phyloP scores from a whole-genome alignment of 169 alveolate genomes.

The Plasmodium knowlesi region DNA sequence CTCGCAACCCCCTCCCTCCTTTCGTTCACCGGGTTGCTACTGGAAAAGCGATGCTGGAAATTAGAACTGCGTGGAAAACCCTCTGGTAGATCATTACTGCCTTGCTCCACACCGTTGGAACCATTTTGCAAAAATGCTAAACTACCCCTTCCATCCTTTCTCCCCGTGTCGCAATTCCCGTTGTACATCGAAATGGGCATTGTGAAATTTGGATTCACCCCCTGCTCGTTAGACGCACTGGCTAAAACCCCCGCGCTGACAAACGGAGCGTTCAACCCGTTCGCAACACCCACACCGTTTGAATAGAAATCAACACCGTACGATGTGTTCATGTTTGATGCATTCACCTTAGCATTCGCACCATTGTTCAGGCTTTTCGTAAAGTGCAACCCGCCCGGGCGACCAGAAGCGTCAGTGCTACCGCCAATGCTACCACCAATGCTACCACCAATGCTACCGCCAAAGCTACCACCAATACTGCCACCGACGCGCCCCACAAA shows the following conservation, averaged over 20 bases:
- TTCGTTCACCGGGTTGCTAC: neutral
- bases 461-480: no score
- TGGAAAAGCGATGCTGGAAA: neutral
- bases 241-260: neutral
- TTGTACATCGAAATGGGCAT: neutral
- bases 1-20: neutral
- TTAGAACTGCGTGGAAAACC: neutral
- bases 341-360: neutral
- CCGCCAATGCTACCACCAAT: neutral
- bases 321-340: neutral
- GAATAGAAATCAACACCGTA: neutral
- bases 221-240: neutral
- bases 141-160: neutral
- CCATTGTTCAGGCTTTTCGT: slow-evolving; percentile 39
- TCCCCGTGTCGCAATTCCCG: neutral
- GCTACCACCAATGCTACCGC: neutral
- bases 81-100: neutral
- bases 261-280: neutral
- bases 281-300: neutral
- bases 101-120: neutral
- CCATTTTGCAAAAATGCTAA: neutral
- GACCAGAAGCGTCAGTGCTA: neutral
- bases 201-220: neutral
- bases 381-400: neutral
- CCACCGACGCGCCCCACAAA: neutral